phyloP scores from a whole-genome alignment of 441 rosid genomes.

The Flueggea neowawraea region DNA sequence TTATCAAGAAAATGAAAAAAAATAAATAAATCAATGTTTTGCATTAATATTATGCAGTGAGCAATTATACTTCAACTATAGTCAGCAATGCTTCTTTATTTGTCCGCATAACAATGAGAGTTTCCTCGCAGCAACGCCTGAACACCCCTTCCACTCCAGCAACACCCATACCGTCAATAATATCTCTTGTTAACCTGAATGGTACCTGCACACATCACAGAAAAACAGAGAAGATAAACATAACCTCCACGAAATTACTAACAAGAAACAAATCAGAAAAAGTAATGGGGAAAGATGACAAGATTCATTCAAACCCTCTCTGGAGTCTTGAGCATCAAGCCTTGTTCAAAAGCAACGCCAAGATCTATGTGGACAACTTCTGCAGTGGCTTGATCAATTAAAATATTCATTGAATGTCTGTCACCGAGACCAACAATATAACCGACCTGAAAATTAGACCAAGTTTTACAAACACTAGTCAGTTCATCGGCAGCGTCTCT shows the following conservation, averaged over 20 bases:
- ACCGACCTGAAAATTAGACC: conserved; percentile 64
- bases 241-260: background rate
- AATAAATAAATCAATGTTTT: background rate
- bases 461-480: conserved; percentile 9
- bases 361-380: conserved; percentile 99
- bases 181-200: conserved; percentile 94
- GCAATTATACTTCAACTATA: conserved; percentile 73
- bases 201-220: conserved; percentile 51
- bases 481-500: too few relatives aligned
- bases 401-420: conserved; percentile 91
- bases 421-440: conserved; percentile 99
- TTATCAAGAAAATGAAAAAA: conserved; percentile 10
- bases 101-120: conserved; percentile 92
- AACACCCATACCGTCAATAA: conserved; percentile 97
- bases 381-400: conserved; percentile 96
- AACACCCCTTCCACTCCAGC: conserved; percentile 98
- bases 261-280: conserved; percentile 6
- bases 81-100: conserved; percentile 96
- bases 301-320: conserved; percentile 58
- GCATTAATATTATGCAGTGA: background rate
- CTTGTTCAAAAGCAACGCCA: conserved; percentile 99
- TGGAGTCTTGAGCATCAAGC: conserved; percentile 98
- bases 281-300: conserved; percentile 6
- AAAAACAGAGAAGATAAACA: conserved; percentile 10
- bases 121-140: conserved; percentile 97